These are phyloP conservation scores for Leptodontidium sp. DNA, from an alignment of 2,329 filamentous ascomycete genomes.

Conservation along the genomic window DNA sequence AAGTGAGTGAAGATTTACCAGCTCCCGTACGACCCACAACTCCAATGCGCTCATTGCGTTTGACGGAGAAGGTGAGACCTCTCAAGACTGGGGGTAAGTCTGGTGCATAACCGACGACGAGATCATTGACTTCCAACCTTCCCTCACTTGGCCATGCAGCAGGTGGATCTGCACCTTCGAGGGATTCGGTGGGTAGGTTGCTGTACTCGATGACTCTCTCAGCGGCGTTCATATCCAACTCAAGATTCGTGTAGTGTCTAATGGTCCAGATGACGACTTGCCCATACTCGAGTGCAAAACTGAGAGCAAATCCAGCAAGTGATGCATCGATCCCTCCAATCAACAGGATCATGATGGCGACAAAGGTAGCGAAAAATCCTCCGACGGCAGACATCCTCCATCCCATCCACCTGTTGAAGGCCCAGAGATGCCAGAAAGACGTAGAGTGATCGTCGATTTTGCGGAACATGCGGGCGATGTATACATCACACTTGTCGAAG, in stretches of 20 bases:
- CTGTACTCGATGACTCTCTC: conserved; percentile 81
- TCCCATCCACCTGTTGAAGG: conserved; percentile 80
- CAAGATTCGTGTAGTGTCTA: conserved; percentile 72
- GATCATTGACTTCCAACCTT: conserved; percentile 73
- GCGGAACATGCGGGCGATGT: conserved; percentile 73
- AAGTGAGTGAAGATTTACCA: conserved; percentile 78
- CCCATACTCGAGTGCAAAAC: conserved; percentile 76
- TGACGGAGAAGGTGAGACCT: conserved; percentile 71
- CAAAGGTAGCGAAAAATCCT: conserved; percentile 71
- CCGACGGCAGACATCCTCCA: conserved; percentile 76
- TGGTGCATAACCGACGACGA: conserved; percentile 75
- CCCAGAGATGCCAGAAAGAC: conserved; percentile 72
- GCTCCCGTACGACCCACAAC: conserved; percentile 81
- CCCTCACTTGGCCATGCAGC: conserved; percentile 81
- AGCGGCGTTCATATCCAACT: conserved; percentile 81
- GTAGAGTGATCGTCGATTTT: conserved; percentile 74
- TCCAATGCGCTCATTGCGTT: conserved; percentile 74
- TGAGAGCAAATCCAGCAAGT: conserved; percentile 78
- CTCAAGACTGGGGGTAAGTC: conserved; percentile 76
- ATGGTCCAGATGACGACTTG: conserved; percentile 70
- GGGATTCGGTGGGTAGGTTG: conserved; percentile 71
- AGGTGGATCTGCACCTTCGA: conserved; percentile 67
- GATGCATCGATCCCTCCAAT: conserved; percentile 70
- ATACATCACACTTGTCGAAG: conserved; percentile 73
- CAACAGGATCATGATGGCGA: conserved; percentile 70